phyloP scores from a whole-genome alignment of 495 filamentous ascomycete genomes.

The Aspergillus diversus region DNA sequence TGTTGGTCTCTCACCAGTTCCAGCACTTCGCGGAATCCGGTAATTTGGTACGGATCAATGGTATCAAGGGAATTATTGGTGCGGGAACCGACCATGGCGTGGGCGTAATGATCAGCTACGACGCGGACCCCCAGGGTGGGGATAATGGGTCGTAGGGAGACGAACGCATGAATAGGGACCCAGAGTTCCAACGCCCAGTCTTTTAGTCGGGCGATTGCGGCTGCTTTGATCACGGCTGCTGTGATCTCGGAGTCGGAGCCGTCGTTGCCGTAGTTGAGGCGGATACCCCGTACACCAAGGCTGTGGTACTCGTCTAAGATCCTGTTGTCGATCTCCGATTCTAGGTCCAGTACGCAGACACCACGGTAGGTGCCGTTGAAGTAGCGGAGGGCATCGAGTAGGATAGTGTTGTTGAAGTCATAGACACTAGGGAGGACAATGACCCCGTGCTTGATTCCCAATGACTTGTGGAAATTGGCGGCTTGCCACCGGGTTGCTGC shows the following conservation, averaged over 20 bases:
- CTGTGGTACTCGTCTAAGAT: not conserved
- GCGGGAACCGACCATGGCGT: constrained; percentile 2
- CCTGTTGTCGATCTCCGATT: not conserved
- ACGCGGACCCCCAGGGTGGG: not conserved
- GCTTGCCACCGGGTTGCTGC: not conserved
- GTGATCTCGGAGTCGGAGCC: not conserved
- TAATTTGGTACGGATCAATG: not conserved
- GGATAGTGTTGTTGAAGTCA: not conserved
- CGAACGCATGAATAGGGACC: not conserved
- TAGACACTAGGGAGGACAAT: constrained; percentile 2
- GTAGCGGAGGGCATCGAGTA: not conserved
- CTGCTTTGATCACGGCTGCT: constrained; percentile 1
- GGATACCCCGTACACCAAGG: not conserved
- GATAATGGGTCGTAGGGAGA: not conserved
- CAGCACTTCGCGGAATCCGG: not conserved
- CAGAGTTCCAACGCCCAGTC: not conserved
- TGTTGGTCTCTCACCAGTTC: not conserved
- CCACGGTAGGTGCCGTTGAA: constrained; percentile 4
- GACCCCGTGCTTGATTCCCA: not conserved
- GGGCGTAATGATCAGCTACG: constrained; percentile 1
- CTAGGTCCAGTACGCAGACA: constrained; percentile 1
- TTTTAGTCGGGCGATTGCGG: not conserved
- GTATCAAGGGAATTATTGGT: not conserved
- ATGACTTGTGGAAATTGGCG: not conserved
- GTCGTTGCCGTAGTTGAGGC: not conserved